Base-by-base conservation (phyloP, 768 basidiomycete species). In the Naganishia randhawae region DNA sequence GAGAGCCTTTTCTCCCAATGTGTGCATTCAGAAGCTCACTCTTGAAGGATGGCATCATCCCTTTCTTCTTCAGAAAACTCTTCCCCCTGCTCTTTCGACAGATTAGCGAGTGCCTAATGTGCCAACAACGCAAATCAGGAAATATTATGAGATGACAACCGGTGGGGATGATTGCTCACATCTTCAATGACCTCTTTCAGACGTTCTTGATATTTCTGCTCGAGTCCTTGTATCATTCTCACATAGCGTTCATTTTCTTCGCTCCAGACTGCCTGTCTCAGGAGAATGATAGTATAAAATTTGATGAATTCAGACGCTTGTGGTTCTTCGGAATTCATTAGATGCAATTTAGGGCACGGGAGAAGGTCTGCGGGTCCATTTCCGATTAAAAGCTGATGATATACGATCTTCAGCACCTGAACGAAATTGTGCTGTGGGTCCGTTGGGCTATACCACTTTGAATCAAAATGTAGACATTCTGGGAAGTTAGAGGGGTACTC, bases 101-200 rank as follows among this genome's bases (percentile, higher is more conserved):
- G 19, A 29, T 27, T 42, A 2, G 57, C 27, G 22, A 61, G 32
- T 22, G 57, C 35, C 57, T 61, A 25, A 5, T 1, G 33, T 37
- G 32, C n/a, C 13, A 32, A 32, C 51, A 33, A 32, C 11, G 1
- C 27, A 3, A 19, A 7, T 31, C 17, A 32, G 48, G 7, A 50
- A 33, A 25, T 11, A 48, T n/a, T 3, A 29, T 52, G 25, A 17
- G 4, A 32, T 17, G 3, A 19, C 29, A 3, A 14, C 1, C 35
- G 35, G 35, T 27, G 6, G 50, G 50, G 7, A 31, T 3, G 6
- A 25, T 4, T 16, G 25, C 50, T 53, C 51, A 66, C 65, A 32
- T 17, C 17, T 41, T 66, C 65, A 16, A 66, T 66, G 9, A 53
- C 50, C 17, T 27, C 65, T 39, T 53, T 66, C 51, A 66, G 17